phyloP scores from a whole-genome alignment of 2,329 filamentous ascomycete genomes.

The Raffaelea ambrosiae region DNA sequence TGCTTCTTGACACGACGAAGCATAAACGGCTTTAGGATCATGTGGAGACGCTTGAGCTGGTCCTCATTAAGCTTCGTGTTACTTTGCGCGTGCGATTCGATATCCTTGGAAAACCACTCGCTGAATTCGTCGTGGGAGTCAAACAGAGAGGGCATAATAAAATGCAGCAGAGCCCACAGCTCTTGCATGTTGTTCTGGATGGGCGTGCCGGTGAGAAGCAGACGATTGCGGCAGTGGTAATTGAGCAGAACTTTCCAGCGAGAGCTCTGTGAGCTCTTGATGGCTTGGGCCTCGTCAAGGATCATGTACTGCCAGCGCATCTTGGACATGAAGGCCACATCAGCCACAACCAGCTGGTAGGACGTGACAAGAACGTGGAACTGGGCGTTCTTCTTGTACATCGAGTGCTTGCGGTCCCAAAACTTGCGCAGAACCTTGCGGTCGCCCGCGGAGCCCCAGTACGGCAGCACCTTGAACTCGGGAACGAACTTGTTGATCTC shows the following conservation, averaged over 20 bases:
- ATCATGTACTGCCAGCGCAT: slow-evolving; percentile 99
- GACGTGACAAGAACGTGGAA: slow-evolving; percentile 97
- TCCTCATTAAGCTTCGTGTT: slow-evolving; percentile 99
- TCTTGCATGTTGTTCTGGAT: slow-evolving; percentile 99
- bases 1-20: slow-evolving; percentile 99
- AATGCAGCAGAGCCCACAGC: slow-evolving; percentile 93
- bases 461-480: slow-evolving; percentile 87
- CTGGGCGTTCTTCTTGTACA: slow-evolving; percentile 83
- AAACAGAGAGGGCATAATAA: slow-evolving; percentile 99
- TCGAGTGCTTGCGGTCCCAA: slow-evolving; percentile 97
- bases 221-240: slow-evolving; percentile 90
- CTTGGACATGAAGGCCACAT: slow-evolving; percentile 97
- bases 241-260: slow-evolving; percentile 92
- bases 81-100: slow-evolving; percentile 95
- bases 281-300: slow-evolving; percentile 94
- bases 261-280: slow-evolving; percentile 95
- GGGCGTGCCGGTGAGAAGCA: slow-evolving; percentile 89
- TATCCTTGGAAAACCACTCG: slow-evolving; percentile 92
- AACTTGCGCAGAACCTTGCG: slow-evolving; percentile 96
- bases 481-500: slow-evolving; percentile 95
- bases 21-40: slow-evolving; percentile 99
- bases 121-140: slow-evolving; percentile 90
- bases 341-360: slow-evolving; percentile 93
- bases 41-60: slow-evolving; percentile 90
- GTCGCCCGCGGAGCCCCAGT: slow-evolving; percentile 93